Evolutionary conservation across 108 stramenopile genomes (phyloP).

Genomic region (Nitzschia sp.): DNA sequence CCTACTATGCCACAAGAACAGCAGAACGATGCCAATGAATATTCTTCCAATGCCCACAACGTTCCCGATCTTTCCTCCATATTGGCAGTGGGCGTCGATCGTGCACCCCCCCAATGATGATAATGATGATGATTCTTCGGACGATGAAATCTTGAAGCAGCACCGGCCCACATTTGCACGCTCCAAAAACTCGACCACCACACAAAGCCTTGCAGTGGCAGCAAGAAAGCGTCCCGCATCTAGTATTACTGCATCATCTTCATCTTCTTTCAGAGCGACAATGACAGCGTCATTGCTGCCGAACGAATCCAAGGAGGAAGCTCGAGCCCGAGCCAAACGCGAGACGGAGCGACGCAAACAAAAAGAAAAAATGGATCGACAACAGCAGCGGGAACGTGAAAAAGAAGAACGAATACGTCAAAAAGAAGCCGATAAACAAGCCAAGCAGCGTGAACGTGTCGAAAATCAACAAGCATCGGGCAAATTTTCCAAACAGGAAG

Average conservation of each 20-base stretch:
- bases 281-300: neutral
- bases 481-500: conserved; percentile 51
- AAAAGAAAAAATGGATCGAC: conserved; percentile 14
- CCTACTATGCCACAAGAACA: conserved; percentile 1
- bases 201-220: too few relatives aligned
- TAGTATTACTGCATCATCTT: neutral
- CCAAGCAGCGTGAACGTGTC: conserved; percentile 32
- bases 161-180: neutral
- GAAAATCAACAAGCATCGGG: conserved; percentile 42
- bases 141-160: neutral
- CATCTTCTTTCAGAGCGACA: neutral
- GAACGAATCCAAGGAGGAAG: neutral
- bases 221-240: neutral
- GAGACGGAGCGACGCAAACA: conserved; percentile 11
- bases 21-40: neutral
- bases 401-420: conserved; percentile 27
- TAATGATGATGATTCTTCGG: conserved; percentile 2
- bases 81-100: too few relatives aligned
- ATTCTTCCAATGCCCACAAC: neutral
- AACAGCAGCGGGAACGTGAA: conserved; percentile 25
- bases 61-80: too few relatives aligned
- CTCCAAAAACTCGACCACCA: neutral
- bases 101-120: too few relatives aligned
- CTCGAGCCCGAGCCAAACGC: neutral
- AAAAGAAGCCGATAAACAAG: conserved; percentile 25